Conservation (phyloP, 306 rosid species). For the Hylodesmum podocarpum region DNA sequence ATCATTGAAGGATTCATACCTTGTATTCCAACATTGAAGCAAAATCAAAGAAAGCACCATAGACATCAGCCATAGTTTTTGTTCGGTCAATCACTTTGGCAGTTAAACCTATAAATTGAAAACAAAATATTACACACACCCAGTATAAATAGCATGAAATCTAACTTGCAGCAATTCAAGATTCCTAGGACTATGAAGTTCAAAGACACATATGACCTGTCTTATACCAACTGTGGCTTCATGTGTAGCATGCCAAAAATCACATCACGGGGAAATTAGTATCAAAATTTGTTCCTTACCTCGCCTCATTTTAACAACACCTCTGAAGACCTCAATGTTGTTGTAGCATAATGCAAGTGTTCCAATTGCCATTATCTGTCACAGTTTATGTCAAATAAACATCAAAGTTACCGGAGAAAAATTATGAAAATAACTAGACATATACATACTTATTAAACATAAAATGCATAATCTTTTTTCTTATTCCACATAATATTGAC, state of each 20-base stretch:
- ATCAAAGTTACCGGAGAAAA: conserved; percentile 6
- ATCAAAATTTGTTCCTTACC: conserved; percentile 56
- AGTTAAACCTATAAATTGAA: conserved; percentile 72
- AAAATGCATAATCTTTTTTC: neutral
- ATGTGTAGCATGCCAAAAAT: neutral
- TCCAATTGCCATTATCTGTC: conserved; percentile 95
- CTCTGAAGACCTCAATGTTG: conserved; percentile 86
- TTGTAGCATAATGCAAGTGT: conserved; percentile 91
- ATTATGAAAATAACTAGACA: neutral
- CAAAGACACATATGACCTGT: neutral
- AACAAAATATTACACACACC: conserved; percentile 19
- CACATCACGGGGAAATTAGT: conserved; percentile 17
- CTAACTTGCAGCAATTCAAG: conserved; percentile 17
- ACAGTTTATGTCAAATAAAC: conserved; percentile 33
- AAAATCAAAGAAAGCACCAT: conserved; percentile 90
- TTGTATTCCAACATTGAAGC: conserved; percentile 70
- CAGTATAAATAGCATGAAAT: neutral
- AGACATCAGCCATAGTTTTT: conserved; percentile 80
- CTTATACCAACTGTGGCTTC: neutral
- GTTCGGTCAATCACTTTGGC: conserved; percentile 92
- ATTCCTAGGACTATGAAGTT: neutral
- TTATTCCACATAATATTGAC: neutral
- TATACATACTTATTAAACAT: neutral
- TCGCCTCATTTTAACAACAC: conserved; percentile 97
- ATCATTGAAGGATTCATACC: conserved; percentile 50